Conservation (phyloP, 768 basidiomycete genomes). For the Imleria badia region DNA sequence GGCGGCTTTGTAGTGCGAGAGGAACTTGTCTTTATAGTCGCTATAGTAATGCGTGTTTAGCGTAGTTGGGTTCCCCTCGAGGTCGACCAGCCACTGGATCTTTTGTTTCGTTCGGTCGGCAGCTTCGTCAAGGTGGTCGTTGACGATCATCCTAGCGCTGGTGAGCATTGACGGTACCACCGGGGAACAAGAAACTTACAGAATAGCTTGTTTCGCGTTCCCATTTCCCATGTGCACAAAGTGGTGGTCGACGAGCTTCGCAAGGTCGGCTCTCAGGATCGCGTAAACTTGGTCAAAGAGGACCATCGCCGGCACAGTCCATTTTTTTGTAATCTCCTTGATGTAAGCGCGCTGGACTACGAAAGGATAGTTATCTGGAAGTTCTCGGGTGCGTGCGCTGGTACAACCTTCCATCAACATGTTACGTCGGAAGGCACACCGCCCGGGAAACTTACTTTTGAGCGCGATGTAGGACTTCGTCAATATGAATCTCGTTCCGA, state of each 20-base stretch:
- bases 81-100: slow-evolving; percentile 47
- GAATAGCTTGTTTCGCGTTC: slow-evolving; percentile 47
- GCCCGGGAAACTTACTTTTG: slow-evolving; percentile 40
- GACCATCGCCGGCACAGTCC: slow-evolving; percentile 45
- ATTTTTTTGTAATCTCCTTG: slow-evolving; percentile 40
- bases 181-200: slow-evolving; percentile 29
- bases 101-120: slow-evolving; percentile 38
- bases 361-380: slow-evolving; percentile 67
- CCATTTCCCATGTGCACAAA: slow-evolving; percentile 57
- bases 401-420: not conserved
- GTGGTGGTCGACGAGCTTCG: slow-evolving; percentile 44
- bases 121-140: slow-evolving; percentile 49
- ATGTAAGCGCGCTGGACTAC: slow-evolving; percentile 57
- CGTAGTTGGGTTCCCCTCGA: slow-evolving; percentile 51
- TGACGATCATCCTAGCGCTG: slow-evolving; percentile 43
- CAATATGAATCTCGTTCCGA: slow-evolving; percentile 40
- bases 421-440: too few relatives aligned
- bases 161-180: not conserved
- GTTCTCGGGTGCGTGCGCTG: slow-evolving; percentile 70
- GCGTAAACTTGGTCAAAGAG: slow-evolving; percentile 44
- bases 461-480: slow-evolving; percentile 51
- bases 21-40: slow-evolving; percentile 51
- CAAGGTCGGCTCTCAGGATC: slow-evolving; percentile 40
- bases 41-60: slow-evolving; percentile 51
- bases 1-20: slow-evolving; percentile 45